These are phyloP conservation scores for Coffea canephora DNA, from an alignment of 257 asterid species.

Conservation along the genomic window DNA sequence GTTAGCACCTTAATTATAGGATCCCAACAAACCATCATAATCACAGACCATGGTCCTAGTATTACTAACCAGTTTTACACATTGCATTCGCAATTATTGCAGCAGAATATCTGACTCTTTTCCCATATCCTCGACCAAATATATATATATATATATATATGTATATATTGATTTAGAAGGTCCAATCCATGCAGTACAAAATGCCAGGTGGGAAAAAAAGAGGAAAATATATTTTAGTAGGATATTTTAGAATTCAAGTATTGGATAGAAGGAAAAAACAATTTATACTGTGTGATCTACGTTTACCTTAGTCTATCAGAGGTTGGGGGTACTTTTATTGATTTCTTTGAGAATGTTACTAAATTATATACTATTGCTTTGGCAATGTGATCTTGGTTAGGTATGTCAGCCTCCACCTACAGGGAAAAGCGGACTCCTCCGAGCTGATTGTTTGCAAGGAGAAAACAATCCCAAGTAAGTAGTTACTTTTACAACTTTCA, in stretches of 20 bases:
- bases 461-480: constrained; percentile 71
- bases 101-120: neutral
- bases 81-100: constrained; percentile 1
- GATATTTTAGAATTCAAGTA: neutral
- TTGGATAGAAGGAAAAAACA: neutral
- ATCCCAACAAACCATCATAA: neutral
- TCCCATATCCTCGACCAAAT: too few relatives aligned
- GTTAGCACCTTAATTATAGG: neutral
- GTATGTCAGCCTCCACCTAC: constrained; percentile 82
- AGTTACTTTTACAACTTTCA: neutral
- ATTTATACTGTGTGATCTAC: neutral
- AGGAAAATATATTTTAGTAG: neutral
- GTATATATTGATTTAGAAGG: neutral
- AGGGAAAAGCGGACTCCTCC: constrained; percentile 85
- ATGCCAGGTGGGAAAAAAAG: neutral
- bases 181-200: neutral
- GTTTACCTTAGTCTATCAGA: too few relatives aligned
- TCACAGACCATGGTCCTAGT: neutral
- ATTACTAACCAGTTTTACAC: neutral
- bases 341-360: constrained; percentile 10
- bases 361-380: neutral
- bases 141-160: too few relatives aligned
- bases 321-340: neutral
- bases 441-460: constrained; percentile 64
- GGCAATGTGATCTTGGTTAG: constrained; percentile 36